A percentile compares a stretch with the other conserved stretches of the same genome.
Evolutionary conservation across 225 moss, liverwort and hornwort genomes (phyloP).

Genomic region (Polytrichum commune): DNA sequence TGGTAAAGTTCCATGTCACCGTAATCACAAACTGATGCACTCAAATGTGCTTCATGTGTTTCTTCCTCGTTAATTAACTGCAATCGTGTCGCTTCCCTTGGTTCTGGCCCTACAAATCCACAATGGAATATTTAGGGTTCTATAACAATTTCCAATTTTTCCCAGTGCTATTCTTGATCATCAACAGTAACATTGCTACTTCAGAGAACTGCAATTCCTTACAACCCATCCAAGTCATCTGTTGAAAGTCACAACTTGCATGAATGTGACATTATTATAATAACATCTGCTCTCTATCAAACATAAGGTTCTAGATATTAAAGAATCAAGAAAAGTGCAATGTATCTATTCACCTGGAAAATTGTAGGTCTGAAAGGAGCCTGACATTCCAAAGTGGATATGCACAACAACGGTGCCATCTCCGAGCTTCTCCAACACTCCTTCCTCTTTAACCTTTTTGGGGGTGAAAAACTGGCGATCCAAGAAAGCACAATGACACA

Average conservation of each 20-base stretch:
- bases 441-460: slow-evolving; percentile 38
- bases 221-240: too few relatives aligned
- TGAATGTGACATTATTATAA: too few relatives aligned
- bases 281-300: not conserved
- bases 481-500: not conserved
- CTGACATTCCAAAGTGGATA: slow-evolving; percentile 91
- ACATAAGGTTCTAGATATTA: not conserved
- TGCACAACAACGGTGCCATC: slow-evolving; percentile 72
- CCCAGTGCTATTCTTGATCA: too few relatives aligned
- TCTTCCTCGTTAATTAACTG: slow-evolving; percentile 57
- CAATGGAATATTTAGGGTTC: too few relatives aligned
- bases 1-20: slow-evolving; percentile 72
- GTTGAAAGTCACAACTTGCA: too few relatives aligned
- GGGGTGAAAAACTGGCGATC: slow-evolving; percentile 75
- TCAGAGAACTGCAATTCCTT: too few relatives aligned
- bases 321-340: not conserved
- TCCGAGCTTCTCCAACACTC: slow-evolving; percentile 41
- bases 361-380: slow-evolving; percentile 73
- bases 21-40: slow-evolving; percentile 64
- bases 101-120: slow-evolving; percentile 61
- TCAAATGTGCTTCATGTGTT: slow-evolving; percentile 74
- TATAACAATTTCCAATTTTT: too few relatives aligned
- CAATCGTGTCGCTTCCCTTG: slow-evolving; percentile 70
- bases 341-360: slow-evolving; percentile 49
- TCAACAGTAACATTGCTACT: too few relatives aligned